These are phyloP conservation scores for Podila clonocystis DNA, from an alignment of 192 early-diverging fungal genomes.

Conservation along the genomic window DNA sequence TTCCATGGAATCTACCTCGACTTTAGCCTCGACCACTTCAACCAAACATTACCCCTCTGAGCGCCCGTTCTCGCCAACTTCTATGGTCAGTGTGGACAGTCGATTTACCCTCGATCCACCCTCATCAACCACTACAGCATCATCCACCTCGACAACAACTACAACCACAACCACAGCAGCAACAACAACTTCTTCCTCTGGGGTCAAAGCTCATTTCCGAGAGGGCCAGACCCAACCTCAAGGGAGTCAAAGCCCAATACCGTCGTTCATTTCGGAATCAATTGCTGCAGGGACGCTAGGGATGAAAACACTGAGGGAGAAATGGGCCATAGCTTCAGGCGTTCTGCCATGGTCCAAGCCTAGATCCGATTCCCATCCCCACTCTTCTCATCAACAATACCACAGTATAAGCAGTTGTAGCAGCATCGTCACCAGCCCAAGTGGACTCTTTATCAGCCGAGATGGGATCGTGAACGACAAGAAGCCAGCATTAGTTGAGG, in stretches of 20 bases:
- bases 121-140: background rate
- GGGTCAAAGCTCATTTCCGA: conserved; percentile 18
- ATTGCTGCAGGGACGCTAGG: conserved; percentile 37
- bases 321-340: conserved; percentile 43
- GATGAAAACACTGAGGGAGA: conserved; percentile 39
- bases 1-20: background rate
- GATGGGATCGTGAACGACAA: conserved; percentile 46
- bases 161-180: too few species aligned
- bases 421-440: conserved; percentile 38
- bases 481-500: conserved; percentile 36
- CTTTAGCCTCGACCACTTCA: conserved; percentile 6
- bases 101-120: background rate
- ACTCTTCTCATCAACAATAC: background rate
- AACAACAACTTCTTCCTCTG: conserved; percentile 4
- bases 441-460: conserved; percentile 31
- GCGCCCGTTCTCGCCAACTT: background rate
- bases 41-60: conserved; percentile 4
- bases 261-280: conserved; percentile 40
- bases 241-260: conserved; percentile 33
- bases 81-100: background rate
- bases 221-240: background rate
- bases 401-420: conserved; percentile 8
- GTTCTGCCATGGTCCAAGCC: conserved; percentile 35
- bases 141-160: background rate
- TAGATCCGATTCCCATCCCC: conserved; percentile 7